phyloP scores from a whole-genome alignment of 192 early-diverging fungal genomes.

The Diversispora epigaea region DNA sequence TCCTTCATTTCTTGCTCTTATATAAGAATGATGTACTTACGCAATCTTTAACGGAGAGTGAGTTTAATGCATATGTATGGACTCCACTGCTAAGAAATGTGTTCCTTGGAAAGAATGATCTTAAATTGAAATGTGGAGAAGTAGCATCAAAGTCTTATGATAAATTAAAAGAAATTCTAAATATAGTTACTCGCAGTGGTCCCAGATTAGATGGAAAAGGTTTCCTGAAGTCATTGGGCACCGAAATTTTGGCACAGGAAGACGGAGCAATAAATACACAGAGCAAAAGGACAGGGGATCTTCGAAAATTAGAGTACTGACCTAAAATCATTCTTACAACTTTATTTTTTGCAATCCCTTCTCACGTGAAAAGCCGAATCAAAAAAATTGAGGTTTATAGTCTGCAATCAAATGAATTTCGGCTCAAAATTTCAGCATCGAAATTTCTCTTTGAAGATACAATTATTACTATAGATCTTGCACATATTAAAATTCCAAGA shows the following conservation, averaged over 20 bases:
- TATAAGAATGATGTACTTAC: slow-evolving; percentile 9
- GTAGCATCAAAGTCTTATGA: slow-evolving; percentile 14
- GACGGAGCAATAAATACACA: slow-evolving; percentile 13
- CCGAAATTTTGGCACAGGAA: slow-evolving; percentile 14
- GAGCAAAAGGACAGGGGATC: slow-evolving; percentile 18
- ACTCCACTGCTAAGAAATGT: slow-evolving; percentile 4
- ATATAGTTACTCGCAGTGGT: slow-evolving; percentile 6
- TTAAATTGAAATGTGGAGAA: slow-evolving; percentile 10
- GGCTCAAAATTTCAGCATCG: slow-evolving; percentile 23
- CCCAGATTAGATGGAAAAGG: slow-evolving; percentile 20
- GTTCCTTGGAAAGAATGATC: slow-evolving; percentile 10
- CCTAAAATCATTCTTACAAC: slow-evolving; percentile 18
- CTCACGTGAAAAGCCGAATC: slow-evolving; percentile 10
- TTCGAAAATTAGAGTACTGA: slow-evolving; percentile 15
- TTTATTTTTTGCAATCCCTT: slow-evolving; percentile 19
- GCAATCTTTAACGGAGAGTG: not conserved
- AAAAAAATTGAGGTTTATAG: slow-evolving; percentile 15
- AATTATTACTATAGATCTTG: not conserved
- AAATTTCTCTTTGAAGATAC: slow-evolving; percentile 25
- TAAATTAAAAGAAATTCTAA: slow-evolving; percentile 20
- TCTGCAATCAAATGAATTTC: slow-evolving; percentile 18
- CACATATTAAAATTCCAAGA: slow-evolving; percentile 12
- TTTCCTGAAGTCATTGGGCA: slow-evolving; percentile 12
- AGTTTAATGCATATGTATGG: slow-evolving; percentile 17
- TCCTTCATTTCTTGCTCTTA: slow-evolving; percentile 3